Base-by-base conservation (phyloP, 345 rosid species). In the Syzygium jambos region DNA sequence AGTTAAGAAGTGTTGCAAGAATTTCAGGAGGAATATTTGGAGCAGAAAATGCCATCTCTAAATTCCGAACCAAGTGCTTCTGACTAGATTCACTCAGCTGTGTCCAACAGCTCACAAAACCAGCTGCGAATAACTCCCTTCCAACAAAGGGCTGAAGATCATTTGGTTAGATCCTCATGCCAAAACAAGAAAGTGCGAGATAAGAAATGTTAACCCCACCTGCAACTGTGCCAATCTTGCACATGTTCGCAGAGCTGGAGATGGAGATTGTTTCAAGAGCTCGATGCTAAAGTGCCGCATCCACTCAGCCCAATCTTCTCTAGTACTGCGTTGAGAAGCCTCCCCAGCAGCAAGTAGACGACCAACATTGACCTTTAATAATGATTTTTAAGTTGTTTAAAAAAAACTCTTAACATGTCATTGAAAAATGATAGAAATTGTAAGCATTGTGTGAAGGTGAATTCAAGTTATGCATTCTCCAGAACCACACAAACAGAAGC, bases 251-350 rank as follows among this genome's bases (percentile, higher is more conserved):
- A 98, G 91, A 86, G 99, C 99, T 61, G 99, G 99, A 92, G 97
- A 96, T 88, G 99, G 99, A 89, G 99, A 98, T 93, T 96, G 97
- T 92, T 96, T 98, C 51, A 98, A 92, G 87, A 96, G 95, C 91
- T 98, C 99, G 92, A 98, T 98, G 92, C 99, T 98, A 89, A 96
- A 96, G 94, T 98, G 99, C 92, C 99, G 93, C 99, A 98, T 98
- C 99, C 99, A 98, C 89, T 98, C 99, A 85, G 98, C 98, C 99
- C 99, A 98, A 88, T 98, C 99, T 94, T 98, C 99, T 92, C 94
- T 96, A 68, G 99, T 98, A 89, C 99, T 96, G 85, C 99, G 98
- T 85, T 98, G 99, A 90, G 99, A 98, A 91, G 99, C 99, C 91
- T 98, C 99, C 86, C 99, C 99, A 87, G 99, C 99, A 83, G 96